Conservation (phyloP, 2,329 filamentous ascomycete genomes). For the Cercospora brassicicola region DNA sequence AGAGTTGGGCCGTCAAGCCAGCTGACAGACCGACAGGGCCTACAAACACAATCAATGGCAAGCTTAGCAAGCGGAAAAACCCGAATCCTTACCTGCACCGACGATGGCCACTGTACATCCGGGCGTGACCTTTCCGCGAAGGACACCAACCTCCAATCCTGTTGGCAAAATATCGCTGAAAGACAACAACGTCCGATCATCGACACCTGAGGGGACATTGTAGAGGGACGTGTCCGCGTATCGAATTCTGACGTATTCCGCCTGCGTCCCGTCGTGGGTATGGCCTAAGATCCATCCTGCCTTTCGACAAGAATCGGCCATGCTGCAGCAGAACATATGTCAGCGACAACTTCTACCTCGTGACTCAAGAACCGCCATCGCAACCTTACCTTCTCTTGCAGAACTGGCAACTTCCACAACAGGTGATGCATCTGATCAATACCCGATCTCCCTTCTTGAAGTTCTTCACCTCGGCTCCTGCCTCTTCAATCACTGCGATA, state of each 20-base stretch:
- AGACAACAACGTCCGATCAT: slow-evolving; percentile 50
- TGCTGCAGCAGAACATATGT: slow-evolving; percentile 39
- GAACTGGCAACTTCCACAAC: slow-evolving; percentile 54
- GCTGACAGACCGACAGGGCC: slow-evolving; percentile 59
- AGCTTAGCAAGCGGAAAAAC: background rate
- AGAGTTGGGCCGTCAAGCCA: slow-evolving; percentile 57
- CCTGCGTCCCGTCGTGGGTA: slow-evolving; percentile 56
- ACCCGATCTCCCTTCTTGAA: slow-evolving; percentile 55
- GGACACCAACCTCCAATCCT: slow-evolving; percentile 56
- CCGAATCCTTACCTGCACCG: slow-evolving; percentile 41
- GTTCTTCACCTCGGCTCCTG: slow-evolving; percentile 49
- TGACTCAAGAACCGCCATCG: too few species aligned
- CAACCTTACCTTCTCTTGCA: slow-evolving; percentile 42
- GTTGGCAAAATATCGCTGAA: slow-evolving; percentile 60
- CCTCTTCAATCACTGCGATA: slow-evolving; percentile 51
- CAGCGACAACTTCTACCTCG: background rate
- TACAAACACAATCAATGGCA: background rate
- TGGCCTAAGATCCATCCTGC: slow-evolving; percentile 60
- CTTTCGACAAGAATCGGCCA: slow-evolving; percentile 55
- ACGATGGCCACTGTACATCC: slow-evolving; percentile 57
- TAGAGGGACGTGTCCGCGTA: slow-evolving; percentile 54
- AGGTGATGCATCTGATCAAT: slow-evolving; percentile 47
- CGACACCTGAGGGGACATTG: slow-evolving; percentile 45
- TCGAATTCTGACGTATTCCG: slow-evolving; percentile 57
- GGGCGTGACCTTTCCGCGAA: slow-evolving; percentile 54